Percentiles rank a stretch among this genome's conserved stretches.
Evolutionary conservation across 345 rosid genomes (phyloP).

Genomic region (Aegle marmelos): DNA sequence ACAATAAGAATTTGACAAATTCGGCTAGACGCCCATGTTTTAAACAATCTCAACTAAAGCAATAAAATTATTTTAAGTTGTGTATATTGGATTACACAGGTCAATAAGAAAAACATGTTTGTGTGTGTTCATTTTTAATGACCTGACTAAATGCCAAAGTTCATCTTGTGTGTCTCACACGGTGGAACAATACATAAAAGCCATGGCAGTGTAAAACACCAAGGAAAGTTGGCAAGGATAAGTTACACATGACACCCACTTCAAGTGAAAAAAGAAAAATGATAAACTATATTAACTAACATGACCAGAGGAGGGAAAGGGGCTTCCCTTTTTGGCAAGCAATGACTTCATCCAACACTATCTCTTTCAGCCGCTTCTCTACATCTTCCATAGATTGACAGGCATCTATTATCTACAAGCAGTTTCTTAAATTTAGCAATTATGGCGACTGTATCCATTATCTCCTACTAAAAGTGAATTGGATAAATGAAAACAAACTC

Average conservation of each 20-base stretch:
- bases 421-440: background rate
- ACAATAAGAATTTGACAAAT: too few relatives aligned
- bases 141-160: too few relatives aligned
- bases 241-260: background rate
- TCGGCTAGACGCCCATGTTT: too few relatives aligned
- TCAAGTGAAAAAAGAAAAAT: background rate
- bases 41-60: too few relatives aligned
- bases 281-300: background rate
- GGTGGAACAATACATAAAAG: background rate
- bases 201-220: background rate
- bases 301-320: slow-evolving; percentile 41
- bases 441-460: background rate
- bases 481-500: background rate
- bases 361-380: slow-evolving; percentile 42
- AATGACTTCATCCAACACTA: slow-evolving; percentile 28
- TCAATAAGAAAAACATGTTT: too few relatives aligned
- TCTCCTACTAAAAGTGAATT: background rate
- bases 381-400: slow-evolving; percentile 53
- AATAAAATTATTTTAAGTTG: too few relatives aligned
- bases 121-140: too few relatives aligned
- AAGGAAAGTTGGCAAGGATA: too few relatives aligned
- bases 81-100: too few relatives aligned
- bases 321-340: slow-evolving; percentile 39
- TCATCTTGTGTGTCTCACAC: background rate
- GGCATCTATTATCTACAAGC: slow-evolving; percentile 61